Base-by-base conservation (phyloP, 345 rosid species). In the Acer yangbiense region DNA sequence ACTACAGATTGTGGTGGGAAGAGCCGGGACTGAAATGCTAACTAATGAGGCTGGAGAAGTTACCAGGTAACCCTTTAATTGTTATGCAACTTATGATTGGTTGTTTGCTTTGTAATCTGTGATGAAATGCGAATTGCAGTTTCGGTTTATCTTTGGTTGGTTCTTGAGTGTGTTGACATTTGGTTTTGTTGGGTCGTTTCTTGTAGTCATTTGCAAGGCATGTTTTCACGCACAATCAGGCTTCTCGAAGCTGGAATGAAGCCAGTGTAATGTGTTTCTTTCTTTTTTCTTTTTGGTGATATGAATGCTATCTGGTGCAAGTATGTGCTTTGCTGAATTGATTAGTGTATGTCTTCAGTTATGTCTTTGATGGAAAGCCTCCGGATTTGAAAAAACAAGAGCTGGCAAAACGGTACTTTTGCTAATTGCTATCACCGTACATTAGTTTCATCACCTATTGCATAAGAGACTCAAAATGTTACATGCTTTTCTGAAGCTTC, bases 21-120 rank as follows among this genome's bases (percentile, higher is more conserved):
- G 99, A 84, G 86, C 69, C 75, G 99, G 99, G 48, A 88, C 97
- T 68, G 97, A 96, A 71, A 92, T 90, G 95, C 89, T 94, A 52
- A 91, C 97, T 2, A 96, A 96, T 68, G 98, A 92, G 83, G 98
- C 98, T 50, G 98, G 99, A 48, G 99, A 96, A 87, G 94, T 96
- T 80, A 96, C 98, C 66, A 92, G 97, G 99, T 95, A 63, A 18
- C 3, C 11, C 23, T 54, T 23, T 2, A 46, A 25, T n/a, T n/a
- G n/a, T n/a, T n/a, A 58, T 10, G 18, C 3, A 39, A 20, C 21
- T 39, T 60, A 21, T 7, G 2, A 2, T 57, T 72, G 23, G 25
- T 39, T 55, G 27, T 25, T 17, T 27, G 23, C 13, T 11, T 39
- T 63, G n/a, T 60, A 60, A 20, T 20, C 27, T 80, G 25, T 61